These are phyloP conservation scores for Trichoderma brevicompactum DNA, from an alignment of 2,329 filamentous ascomycete species.

Conservation along the genomic window DNA sequence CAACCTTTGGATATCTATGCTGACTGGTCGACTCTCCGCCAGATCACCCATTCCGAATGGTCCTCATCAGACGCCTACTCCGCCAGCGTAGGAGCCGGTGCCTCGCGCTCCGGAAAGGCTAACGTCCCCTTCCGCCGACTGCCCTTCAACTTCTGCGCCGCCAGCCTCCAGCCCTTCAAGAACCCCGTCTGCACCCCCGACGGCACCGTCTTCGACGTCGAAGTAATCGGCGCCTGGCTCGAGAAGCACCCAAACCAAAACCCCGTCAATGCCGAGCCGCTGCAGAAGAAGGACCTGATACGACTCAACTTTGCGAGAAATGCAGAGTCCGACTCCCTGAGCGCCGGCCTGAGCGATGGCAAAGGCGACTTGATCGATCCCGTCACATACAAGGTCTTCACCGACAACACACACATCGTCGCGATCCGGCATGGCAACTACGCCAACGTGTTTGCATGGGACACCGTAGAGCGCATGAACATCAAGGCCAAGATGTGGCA, in stretches of 20 bases:
- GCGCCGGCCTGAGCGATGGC: slow-evolving; percentile 54
- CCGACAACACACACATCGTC: slow-evolving; percentile 96
- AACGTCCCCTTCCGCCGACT: slow-evolving; percentile 77
- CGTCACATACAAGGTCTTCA: slow-evolving; percentile 96
- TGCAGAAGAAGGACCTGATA: slow-evolving; percentile 82
- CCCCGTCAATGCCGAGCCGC: slow-evolving; percentile 78
- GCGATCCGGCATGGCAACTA: slow-evolving; percentile 78
- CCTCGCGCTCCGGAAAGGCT: slow-evolving; percentile 54
- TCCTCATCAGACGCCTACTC: slow-evolving; percentile 86
- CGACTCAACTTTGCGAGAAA: slow-evolving; percentile 92
- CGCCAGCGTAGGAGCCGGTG: slow-evolving; percentile 74
- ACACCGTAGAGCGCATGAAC: slow-evolving; percentile 93
- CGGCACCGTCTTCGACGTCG: slow-evolving; percentile 92
- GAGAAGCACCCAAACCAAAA: slow-evolving; percentile 87
- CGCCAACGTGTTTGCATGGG: slow-evolving; percentile 95
- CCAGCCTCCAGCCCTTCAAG: slow-evolving; percentile 92
- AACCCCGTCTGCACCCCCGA: slow-evolving; percentile 89
- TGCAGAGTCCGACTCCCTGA: slow-evolving; percentile 64
- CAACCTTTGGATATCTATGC: background rate
- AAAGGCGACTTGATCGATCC: slow-evolving; percentile 89
- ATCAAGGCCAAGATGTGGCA: slow-evolving; percentile 96
- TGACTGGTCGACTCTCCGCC: background rate
- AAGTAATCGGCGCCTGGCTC: slow-evolving; percentile 92
- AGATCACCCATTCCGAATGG: slow-evolving; percentile 98
- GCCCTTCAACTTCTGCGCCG: slow-evolving; percentile 97